Conservation (phyloP, 495 filamentous ascomycete genomes). For the Tetracladium marchalianum region DNA sequence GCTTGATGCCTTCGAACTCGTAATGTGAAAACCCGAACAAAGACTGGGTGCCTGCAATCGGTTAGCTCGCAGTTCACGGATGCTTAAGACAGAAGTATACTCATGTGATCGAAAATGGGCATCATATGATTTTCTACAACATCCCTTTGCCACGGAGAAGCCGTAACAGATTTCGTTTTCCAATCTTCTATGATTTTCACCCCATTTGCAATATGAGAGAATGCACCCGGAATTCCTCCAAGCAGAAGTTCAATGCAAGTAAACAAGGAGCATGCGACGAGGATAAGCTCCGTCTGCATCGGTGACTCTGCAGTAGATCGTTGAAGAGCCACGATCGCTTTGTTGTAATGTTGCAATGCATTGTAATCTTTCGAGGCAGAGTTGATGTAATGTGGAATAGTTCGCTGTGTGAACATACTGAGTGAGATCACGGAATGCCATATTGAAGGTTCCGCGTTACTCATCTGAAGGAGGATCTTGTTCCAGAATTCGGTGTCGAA, state of each 20-base stretch:
- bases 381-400: neutral
- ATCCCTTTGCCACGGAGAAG: neutral
- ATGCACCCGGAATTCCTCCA: neutral
- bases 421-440: slow-evolving; percentile 53
- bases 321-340: neutral
- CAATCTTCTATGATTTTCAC: neutral
- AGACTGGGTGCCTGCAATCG: neutral
- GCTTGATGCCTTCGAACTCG: neutral
- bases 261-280: neutral
- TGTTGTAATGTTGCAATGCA: slow-evolving; percentile 1
- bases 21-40: neutral
- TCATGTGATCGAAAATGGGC: neutral
- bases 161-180: neutral
- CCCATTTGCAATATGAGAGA: neutral
- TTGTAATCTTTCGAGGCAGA: no score
- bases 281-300: neutral
- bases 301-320: neutral
- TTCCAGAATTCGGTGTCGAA: slow-evolving; percentile 52
- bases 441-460: slow-evolving; percentile 46
- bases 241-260: neutral
- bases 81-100: neutral
- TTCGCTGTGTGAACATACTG: slow-evolving; percentile 16
- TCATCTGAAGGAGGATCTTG: slow-evolving; percentile 43
- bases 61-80: neutral
- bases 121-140: neutral